A percentile compares a stretch with the other conserved stretches of the same genome.
Conservation (phyloP, 768 basidiomycete genomes). For the Clitopilus hobsonii region DNA sequence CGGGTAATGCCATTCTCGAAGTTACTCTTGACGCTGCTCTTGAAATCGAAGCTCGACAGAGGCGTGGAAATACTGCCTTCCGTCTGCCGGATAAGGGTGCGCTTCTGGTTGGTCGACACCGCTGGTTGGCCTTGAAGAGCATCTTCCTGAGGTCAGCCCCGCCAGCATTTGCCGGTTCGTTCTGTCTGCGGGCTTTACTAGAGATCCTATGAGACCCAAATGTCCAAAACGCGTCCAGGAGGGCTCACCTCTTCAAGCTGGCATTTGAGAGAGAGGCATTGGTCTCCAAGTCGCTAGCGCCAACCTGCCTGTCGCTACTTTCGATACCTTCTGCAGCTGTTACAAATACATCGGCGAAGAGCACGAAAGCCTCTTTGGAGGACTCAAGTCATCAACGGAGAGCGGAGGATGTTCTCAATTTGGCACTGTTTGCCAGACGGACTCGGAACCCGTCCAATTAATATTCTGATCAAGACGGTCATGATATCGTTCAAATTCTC, state of each 20-base stretch:
- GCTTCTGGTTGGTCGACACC: too few relatives aligned
- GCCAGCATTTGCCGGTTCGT: too few relatives aligned
- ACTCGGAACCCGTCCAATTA: slow-evolving; percentile 78
- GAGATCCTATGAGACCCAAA: slow-evolving; percentile 23
- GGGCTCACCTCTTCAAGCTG: slow-evolving; percentile 34
- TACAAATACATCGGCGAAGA: slow-evolving; percentile 40
- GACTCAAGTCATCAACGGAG: slow-evolving; percentile 63
- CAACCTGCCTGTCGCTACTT: slow-evolving; percentile 44
- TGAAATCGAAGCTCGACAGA: too few relatives aligned
- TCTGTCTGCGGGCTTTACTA: too few relatives aligned
- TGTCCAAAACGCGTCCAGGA: too few relatives aligned
- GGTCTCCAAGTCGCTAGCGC: slow-evolving; percentile 30
- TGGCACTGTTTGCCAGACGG: slow-evolving; percentile 66
- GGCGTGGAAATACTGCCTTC: too few relatives aligned
- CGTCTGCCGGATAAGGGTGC: too few relatives aligned
- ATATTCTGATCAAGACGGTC: slow-evolving; percentile 86
- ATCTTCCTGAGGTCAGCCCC: too few relatives aligned
- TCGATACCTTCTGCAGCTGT: slow-evolving; percentile 38
- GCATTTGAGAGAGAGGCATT: slow-evolving; percentile 34
- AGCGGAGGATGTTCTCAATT: slow-evolving; percentile 84
- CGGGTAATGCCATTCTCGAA: too few relatives aligned
- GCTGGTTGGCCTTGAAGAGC: too few relatives aligned
- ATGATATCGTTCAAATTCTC: slow-evolving; percentile 79
- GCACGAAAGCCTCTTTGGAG: slow-evolving; percentile 71
- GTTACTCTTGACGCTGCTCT: too few relatives aligned